A percentile compares a stretch with the other conserved stretches of the same genome.
Evolutionary conservation across 2,329 filamentous ascomycete genomes (phyloP).

Genomic region (Coleophoma eucalyptorum): DNA sequence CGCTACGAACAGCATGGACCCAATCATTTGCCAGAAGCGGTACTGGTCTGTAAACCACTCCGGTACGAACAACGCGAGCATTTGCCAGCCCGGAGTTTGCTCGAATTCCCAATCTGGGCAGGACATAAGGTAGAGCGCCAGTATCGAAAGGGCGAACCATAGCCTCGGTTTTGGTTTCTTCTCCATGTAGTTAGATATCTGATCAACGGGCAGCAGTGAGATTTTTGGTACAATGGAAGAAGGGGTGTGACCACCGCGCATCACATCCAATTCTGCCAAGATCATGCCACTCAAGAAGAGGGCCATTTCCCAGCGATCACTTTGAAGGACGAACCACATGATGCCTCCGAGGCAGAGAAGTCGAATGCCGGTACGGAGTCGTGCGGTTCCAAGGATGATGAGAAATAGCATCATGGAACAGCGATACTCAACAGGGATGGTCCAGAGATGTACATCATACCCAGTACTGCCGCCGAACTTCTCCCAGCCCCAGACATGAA

Average conservation of each 20-base stretch:
- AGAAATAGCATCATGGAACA: conserved; percentile 6
- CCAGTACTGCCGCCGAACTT: neutral
- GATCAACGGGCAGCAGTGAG: neutral
- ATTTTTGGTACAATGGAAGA: neutral
- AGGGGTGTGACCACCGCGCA: neutral
- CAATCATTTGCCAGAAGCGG: neutral
- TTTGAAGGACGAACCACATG: conserved; percentile 1
- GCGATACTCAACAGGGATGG: conserved; percentile 3
- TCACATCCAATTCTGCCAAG: conserved; percentile 35
- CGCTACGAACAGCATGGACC: neutral
- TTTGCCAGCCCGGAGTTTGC: neutral
- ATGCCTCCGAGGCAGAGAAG: neutral
- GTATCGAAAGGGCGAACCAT: neutral
- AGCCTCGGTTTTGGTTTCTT: neutral
- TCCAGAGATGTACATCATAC: conserved; percentile 8
- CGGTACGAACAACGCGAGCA: neutral
- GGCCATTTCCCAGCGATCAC: conserved; percentile 1
- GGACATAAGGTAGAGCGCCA: neutral
- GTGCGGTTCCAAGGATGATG: conserved; percentile 1
- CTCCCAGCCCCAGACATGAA: conserved; percentile 17
- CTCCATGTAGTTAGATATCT: neutral
- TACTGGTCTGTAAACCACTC: neutral
- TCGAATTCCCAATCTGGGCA: neutral
- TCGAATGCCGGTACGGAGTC: neutral
- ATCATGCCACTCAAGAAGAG: conserved; percentile 29